Base-by-base conservation (phyloP, 305 asterid genomes). In the Ajuga reptans region DNA sequence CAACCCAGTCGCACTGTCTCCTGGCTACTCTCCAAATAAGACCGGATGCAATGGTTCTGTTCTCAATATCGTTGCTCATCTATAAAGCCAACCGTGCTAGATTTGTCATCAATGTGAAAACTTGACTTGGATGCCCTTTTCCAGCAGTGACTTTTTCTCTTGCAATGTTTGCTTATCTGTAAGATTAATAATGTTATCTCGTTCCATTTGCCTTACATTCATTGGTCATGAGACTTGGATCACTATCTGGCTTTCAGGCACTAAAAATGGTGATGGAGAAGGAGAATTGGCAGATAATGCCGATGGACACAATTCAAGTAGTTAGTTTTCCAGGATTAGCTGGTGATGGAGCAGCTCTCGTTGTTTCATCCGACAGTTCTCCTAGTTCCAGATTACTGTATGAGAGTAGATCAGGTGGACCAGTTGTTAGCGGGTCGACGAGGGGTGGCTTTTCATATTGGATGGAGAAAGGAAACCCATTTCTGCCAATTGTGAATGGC, bases 291-390 rank as follows among this genome's bases (percentile, higher is more conserved):
- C 86, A 85, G 79, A 78, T 84, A 77, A 72, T 94, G 85, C 97
- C 99, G 2, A 84, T 88, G 8, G 96, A 94, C 53, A 88, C 96
- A 52, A 78, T 88, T 80, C 87, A 87, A 82, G 97, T 84, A 68
- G 84, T 91, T 79, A 91, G 94, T 84, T 94, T 94, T 63, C 87
- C 99, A 1, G 98, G 98, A 60, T 84, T 94, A 79, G 82, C 91
- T 58, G 99, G 99, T 72, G 99, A 94, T 84, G 99, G 99, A 75
- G 99, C 97, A 64, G 96, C 99, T 68, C 85, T 93, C 75, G 86
- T 91, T 69, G 87, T 75, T 78, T 83, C 95, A 70, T 82, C 96
- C 36, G 82, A 74, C 74, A 80, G 70, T 68, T 80, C 92, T 75
- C 83, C 83, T 27, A 80, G 73, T 60, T 73, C 78, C 73, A 84